Base-by-base conservation (phyloP, 768 basidiomycete species). In the Russula virescens region DNA sequence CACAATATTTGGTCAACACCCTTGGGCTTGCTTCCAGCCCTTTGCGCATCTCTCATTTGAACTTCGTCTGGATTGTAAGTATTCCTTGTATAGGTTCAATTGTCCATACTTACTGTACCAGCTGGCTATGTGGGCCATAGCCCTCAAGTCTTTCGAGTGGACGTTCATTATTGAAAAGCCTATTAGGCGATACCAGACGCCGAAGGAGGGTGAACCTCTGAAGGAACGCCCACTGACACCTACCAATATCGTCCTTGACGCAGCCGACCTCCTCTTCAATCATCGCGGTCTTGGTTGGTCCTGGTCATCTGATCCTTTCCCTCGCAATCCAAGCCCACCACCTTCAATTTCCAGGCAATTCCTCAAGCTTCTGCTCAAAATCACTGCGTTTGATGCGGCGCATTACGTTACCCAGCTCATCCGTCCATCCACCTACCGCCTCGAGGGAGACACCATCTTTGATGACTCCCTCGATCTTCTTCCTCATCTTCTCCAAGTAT, bases 241-340 rank as follows among this genome's bases (percentile, higher is more conserved):
- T 23, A 0, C 11, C 4, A 53, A 63, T 16, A n/a, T 66, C 35
- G 23, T 66, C 25, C 2, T 57, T 8, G 68, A 69, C 18, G 64
- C 62, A 0, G 7, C 28, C n/a, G 67, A 68, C 21, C 55, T 69
- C 31, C 35, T 64, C 38, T 63, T 51, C 53, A 69, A 64, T 18
- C 50, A 58, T 14, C 67, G 68, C 28, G 68, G 67, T 8, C 28
- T 59, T 38, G 67, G 67, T 7, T 69, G 68, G 64, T 51, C 58
- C 10, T 69, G 67, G 68, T 61, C 68, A 13, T 57, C 58, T 18
- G 25, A 58, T 5, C 38, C 67, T 28, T 61, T 62, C 50, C 56
- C 57, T 45, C 51, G 1, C 10, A 25, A 31, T 9, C 21, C 45
- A 1, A 51, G n/a, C 31, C 49, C 52, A 5, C n/a, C 55, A 21